Evolutionary conservation across 2,329 filamentous ascomycete species (phyloP).

Genomic region (Sordariomycetes sp.): DNA sequence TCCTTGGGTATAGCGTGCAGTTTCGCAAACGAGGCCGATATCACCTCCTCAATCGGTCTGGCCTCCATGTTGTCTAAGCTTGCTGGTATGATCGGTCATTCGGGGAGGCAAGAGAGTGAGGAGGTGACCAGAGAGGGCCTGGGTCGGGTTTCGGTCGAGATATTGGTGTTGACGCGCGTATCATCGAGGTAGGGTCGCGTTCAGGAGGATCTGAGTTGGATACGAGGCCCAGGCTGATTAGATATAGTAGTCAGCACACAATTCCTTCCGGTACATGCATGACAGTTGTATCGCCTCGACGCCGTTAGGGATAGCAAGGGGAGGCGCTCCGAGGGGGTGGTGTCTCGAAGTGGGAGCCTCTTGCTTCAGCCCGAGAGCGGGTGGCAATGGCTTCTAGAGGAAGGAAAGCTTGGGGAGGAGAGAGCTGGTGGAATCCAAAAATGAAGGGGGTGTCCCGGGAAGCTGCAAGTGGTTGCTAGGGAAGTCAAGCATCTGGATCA

Average conservation of each 20-base stretch:
- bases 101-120: neutral
- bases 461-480: neutral
- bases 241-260: no score
- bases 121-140: neutral
- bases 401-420: neutral
- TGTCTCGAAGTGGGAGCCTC: neutral
- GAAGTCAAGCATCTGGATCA: neutral
- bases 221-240: neutral
- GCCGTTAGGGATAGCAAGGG: neutral
- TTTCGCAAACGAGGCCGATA: constrained; percentile 30
- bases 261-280: neutral
- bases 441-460: neutral
- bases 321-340: neutral
- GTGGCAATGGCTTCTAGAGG: neutral
- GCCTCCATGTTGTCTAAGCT: constrained; percentile 19
- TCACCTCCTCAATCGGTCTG: constrained; percentile 23
- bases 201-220: neutral
- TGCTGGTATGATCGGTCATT: neutral
- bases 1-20: constrained; percentile 31
- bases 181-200: neutral
- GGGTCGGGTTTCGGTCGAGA: neutral
- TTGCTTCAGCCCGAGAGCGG: neutral
- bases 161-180: neutral
- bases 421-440: neutral
- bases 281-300: neutral